Base-by-base conservation (phyloP, 2,329 filamentous ascomycete species). In the Fusarium sp. region DNA sequence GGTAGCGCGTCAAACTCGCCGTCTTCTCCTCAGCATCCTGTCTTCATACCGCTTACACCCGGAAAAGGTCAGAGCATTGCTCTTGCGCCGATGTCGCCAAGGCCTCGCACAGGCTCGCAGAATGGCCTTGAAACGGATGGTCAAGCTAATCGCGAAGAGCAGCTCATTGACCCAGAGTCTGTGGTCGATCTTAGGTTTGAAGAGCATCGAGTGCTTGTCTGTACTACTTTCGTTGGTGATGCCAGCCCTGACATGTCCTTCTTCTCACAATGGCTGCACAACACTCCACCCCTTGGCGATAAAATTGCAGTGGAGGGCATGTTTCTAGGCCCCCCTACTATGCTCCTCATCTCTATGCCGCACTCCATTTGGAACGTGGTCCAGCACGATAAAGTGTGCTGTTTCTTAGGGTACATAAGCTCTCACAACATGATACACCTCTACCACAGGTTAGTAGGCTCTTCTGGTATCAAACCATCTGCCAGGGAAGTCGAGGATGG, bases 351-450 rank as follows among this genome's bases (percentile, higher is more conserved):
- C 55, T 91, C 89, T 6, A 91, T 91, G 86, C 88, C 89, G 6
- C 83, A 86, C 59, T 83, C 84, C 7, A 83, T 91, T 15, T 91
- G 88, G 87, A 88, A 86, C 67, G 83, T 89, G 22, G 86, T 91
- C 9, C 87, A 90, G 77, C 86, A 89, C 63, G 88, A 91, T 68
- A 90, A 90, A 72, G 88, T 90, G 22, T 91, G 89, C 77, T 89
- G 86, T 69, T 90, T 89, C 63, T 75, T 91, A 45, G 89, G 89
- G 33, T 88, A 89, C 69, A 87, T 91, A 69, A 90, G 85, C 70
- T 91, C 89, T 1, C 88, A 89, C 72, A 91, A 91, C 77, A 88
- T 91, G 85, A 87, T 88, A 10, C 86, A 88, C 55, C 82, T 91
- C 10, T 91, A 91, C 73, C 84, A 89, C 59, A 84, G 84, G 36